phyloP scores from a whole-genome alignment of 2,329 filamentous ascomycete genomes.

The Fusarium equiseti region DNA sequence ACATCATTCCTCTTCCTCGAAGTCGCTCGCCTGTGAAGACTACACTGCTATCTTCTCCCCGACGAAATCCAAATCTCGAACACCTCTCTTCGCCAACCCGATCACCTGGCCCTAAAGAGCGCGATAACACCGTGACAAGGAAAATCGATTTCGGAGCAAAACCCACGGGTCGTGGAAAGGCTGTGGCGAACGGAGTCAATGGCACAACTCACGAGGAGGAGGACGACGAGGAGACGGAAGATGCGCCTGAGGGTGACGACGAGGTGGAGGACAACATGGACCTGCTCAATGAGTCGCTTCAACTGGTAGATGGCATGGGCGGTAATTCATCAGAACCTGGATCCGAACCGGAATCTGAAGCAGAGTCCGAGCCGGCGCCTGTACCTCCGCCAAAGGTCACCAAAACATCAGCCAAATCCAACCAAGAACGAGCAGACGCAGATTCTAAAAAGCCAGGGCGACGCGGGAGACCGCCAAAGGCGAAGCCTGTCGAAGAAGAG shows the following conservation, averaged over 20 bases:
- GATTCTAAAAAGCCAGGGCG: slow-evolving; percentile 18
- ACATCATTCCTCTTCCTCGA: slow-evolving; percentile 60
- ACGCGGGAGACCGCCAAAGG: slow-evolving; percentile 43
- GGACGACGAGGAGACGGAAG: slow-evolving; percentile 46
- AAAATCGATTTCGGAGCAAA: slow-evolving; percentile 64
- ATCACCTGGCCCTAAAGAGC: slow-evolving; percentile 52
- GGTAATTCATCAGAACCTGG: slow-evolving; percentile 37
- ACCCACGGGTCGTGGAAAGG: slow-evolving; percentile 12
- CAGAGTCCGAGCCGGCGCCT: slow-evolving; percentile 17
- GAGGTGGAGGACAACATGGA: slow-evolving; percentile 39
- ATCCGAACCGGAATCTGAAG: slow-evolving; percentile 28
- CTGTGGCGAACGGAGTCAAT: slow-evolving; percentile 49
- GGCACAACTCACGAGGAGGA: slow-evolving; percentile 47
- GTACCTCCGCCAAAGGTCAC: neutral
- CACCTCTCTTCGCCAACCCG: slow-evolving; percentile 64
- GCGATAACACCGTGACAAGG: slow-evolving; percentile 61
- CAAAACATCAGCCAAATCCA: slow-evolving; percentile 21
- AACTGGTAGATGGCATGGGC: slow-evolving; percentile 55
- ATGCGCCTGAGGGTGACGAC: slow-evolving; percentile 37
- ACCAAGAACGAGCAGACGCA: neutral
- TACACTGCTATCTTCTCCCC: slow-evolving; percentile 69
- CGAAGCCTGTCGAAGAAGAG: slow-evolving; percentile 27
- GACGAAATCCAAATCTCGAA: slow-evolving; percentile 69
- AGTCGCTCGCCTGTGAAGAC: slow-evolving; percentile 74
- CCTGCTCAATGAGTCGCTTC: slow-evolving; percentile 58